Percentiles rank a stretch among this genome's conserved stretches.
phyloP scores from a whole-genome alignment of 805 yeast genomes.

The Pichia sporocuriosa region DNA sequence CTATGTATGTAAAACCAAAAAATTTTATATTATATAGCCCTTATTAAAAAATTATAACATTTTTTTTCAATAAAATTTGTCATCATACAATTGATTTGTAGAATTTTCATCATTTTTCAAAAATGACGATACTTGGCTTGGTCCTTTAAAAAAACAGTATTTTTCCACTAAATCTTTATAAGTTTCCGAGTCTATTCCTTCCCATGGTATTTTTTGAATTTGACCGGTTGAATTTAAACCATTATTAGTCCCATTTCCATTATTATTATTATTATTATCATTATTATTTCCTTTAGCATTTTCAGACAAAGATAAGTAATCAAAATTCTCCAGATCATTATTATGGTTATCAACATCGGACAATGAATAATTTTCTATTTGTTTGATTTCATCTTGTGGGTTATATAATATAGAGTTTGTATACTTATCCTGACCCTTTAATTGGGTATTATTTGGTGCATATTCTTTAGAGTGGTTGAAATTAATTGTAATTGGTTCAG shows the following conservation, averaged over 20 bases:
- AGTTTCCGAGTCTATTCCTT: constrained; percentile 39
- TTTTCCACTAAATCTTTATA: constrained; percentile 52
- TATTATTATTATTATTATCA: background rate
- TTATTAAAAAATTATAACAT: background rate
- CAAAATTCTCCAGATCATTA: too few species aligned
- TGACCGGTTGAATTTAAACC: constrained; percentile 10
- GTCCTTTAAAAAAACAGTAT: constrained; percentile 51
- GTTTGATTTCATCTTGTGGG: constrained; percentile 1
- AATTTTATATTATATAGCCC: too few species aligned
- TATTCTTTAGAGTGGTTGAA: background rate
- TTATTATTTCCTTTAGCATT: too few species aligned
- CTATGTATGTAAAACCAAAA: too few species aligned
- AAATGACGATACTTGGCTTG: constrained; percentile 29
- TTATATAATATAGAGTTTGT: too few species aligned
- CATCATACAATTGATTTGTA: constrained; percentile 17
- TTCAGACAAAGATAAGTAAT: too few species aligned
- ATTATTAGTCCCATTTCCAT: background rate
- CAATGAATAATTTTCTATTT: constrained; percentile 2
- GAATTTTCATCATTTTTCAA: constrained; percentile 19
- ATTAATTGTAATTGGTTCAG: background rate
- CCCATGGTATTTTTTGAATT: background rate
- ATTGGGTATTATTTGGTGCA: background rate
- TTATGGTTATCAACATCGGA: too few species aligned
- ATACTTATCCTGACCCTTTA: constrained; percentile 1
- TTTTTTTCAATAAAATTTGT: constrained; percentile 16